These are phyloP conservation scores for Melastoma candidum DNA, from an alignment of 441 rosid genomes.

Conservation along the genomic window DNA sequence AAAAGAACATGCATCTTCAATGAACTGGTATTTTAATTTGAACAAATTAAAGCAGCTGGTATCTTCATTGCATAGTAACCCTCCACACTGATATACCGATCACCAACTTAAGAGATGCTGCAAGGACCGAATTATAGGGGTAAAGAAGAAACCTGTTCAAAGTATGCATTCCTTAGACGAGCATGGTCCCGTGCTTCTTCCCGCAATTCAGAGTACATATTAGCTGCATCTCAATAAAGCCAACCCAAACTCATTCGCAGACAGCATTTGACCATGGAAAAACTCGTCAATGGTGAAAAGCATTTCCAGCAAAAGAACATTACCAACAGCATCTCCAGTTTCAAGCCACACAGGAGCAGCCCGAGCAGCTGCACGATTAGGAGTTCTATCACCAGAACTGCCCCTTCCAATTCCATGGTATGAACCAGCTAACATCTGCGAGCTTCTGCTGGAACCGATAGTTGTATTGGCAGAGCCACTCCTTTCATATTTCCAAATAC, in stretches of 20 bases:
- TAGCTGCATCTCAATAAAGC: conserved; percentile 62
- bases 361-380: conserved; percentile 52
- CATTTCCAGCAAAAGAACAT: conserved; percentile 27
- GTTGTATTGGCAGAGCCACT: conserved; percentile 60
- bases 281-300: conserved; percentile 17
- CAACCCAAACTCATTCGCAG: conserved; percentile 28
- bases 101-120: background rate
- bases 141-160: conserved; percentile 63
- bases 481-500: conserved; percentile 75
- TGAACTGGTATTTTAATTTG: too few species aligned
- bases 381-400: conserved; percentile 50
- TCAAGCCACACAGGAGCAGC: conserved; percentile 88
- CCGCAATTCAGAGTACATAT: conserved; percentile 71
- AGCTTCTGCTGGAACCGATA: conserved; percentile 77
- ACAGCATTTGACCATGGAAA: conserved; percentile 19
- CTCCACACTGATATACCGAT: too few species aligned
- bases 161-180: conserved; percentile 72
- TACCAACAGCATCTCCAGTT: conserved; percentile 98
- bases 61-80: too few species aligned
- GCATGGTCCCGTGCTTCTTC: conserved; percentile 95
- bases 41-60: too few species aligned
- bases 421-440: conserved; percentile 47
- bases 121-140: conserved; percentile 5
- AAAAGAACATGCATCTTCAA: background rate
- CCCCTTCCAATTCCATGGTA: conserved; percentile 65